Evolutionary conservation across 345 rosid species (phyloP).

Genomic region (Microthlaspi erraticum): DNA sequence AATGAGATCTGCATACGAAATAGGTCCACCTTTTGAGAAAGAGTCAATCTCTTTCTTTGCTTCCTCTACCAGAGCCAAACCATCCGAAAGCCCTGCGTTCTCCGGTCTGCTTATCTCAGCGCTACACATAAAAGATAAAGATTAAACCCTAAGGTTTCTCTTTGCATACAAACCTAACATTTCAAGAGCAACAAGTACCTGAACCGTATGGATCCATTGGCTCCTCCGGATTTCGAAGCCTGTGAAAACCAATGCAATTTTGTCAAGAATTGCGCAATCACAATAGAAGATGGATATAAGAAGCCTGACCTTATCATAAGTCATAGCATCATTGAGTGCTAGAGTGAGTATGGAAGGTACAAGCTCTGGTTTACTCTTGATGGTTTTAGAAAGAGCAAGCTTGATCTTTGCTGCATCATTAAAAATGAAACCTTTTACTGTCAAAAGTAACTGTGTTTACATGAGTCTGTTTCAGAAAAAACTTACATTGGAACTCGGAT

Average conservation of each 20-base stretch:
- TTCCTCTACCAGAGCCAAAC: constrained; percentile 60
- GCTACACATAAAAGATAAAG: constrained; percentile 56
- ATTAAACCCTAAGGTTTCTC: background rate
- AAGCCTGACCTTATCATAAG: constrained; percentile 86
- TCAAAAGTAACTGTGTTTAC: background rate
- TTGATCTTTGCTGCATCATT: constrained; percentile 64
- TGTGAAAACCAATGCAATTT: constrained; percentile 36
- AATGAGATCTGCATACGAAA: constrained; percentile 85
- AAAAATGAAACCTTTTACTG: constrained; percentile 21
- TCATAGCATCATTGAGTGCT: constrained; percentile 81
- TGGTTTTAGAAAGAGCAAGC: constrained; percentile 51
- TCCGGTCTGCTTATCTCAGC: constrained; percentile 94
- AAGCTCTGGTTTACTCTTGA: constrained; percentile 74
- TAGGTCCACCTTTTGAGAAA: constrained; percentile 87
- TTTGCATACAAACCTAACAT: constrained; percentile 1
- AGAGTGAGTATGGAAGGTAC: constrained; percentile 68
- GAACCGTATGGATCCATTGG: constrained; percentile 90
- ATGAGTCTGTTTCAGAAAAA: constrained; percentile 5
- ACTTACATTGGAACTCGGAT: constrained; percentile 79
- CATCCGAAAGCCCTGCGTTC: constrained; percentile 76
- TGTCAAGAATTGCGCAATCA: constrained; percentile 17
- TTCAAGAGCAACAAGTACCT: constrained; percentile 55
- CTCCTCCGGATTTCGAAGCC: constrained; percentile 94
- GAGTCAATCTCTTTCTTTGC: constrained; percentile 81
- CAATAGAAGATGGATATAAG: background rate